Base-by-base conservation (phyloP, 78 protist species). In the Dictyostelium brefeldianum region DNA sequence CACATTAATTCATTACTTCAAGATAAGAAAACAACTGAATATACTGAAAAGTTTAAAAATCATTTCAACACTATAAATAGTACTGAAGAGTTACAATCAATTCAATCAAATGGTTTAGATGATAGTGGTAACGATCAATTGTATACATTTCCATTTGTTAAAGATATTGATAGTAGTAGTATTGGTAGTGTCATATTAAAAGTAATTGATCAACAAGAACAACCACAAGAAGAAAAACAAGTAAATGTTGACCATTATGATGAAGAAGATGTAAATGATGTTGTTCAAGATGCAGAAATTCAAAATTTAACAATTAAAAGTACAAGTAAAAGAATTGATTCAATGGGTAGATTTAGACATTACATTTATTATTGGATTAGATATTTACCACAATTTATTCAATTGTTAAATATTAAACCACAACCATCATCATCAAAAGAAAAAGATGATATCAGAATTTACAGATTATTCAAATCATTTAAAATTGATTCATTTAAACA, bases 281-380 rank as follows among this genome's bases (percentile, higher is more conserved):
- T 6, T 31, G 12, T 41, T 51, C 56, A 51, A 51, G 56, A 12
- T 31, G 5, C 0, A 18, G 48, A 67, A 67, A 67, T 67, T 17
- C 3, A 62, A 62, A 62, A 11, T 9, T 36, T 36, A 36, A 36
- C 43, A 36, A 25, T 62, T 62, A 62, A 62, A 62, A 62, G 27
- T 25, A 62, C 70, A 9, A 67, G 12, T 17, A 67, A 36, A 31
- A 67, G 36, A 67, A 67, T 67, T 3, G 8, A 67, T 31, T 47
- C 27, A 67, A 31, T 31, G 0, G 48, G 15, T 67, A 15, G 4
- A 67, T 67, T 67, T 31, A 67, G 31, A 29, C 75, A 67, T 17
- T 67, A 31, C 15, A n/a, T 67, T 18, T 67, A 67, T 15, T 31
- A 67, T 67, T 67, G 75, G 75, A 15, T 67, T 5, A 67, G 75